A percentile compares a stretch with the other conserved stretches of the same genome.
phyloP scores from a whole-genome alignment of 805 yeast species.

The Lachancea quebecensis region DNA sequence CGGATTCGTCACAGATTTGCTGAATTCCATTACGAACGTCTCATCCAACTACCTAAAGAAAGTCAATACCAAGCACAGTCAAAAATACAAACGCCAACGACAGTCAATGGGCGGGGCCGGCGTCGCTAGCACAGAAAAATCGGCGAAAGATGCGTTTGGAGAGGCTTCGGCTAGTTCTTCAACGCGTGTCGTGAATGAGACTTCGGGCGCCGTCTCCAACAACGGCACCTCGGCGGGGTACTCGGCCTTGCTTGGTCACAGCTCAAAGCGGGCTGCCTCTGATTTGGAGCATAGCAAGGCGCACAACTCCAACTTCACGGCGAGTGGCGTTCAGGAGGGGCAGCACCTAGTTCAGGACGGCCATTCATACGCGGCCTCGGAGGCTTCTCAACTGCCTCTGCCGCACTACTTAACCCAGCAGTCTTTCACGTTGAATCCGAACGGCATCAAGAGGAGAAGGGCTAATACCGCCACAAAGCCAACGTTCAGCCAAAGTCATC shows the following conservation, averaged over 20 bases:
- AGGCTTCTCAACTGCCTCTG: neutral
- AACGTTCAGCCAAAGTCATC: neutral
- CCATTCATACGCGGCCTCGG: neutral
- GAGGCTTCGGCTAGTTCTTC: no score
- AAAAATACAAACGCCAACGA: conserved; percentile 8
- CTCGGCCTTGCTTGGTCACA: neutral
- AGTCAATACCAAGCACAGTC: conserved; percentile 8
- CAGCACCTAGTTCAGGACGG: neutral
- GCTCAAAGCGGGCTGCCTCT: neutral
- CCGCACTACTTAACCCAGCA: conserved; percentile 5
- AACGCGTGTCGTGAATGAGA: no score
- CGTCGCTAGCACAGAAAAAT: no score
- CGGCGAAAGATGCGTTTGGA: no score
- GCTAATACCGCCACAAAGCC: conserved; percentile 3
- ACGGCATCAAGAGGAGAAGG: conserved; percentile 27
- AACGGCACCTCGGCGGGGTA: neutral
- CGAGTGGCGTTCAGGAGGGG: no score
- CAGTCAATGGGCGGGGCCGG: conserved; percentile 3
- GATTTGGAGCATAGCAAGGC: neutral
- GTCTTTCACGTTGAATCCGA: conserved; percentile 27
- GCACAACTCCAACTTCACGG: no score
- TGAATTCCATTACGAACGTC: conserved; percentile 27
- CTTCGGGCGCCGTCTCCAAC: no score
- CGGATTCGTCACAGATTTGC: conserved; percentile 22
- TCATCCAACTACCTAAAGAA: conserved; percentile 23